These are phyloP conservation scores for Neurospora sp. DNA, from an alignment of 495 filamentous ascomycete species.

Conservation along the genomic window DNA sequence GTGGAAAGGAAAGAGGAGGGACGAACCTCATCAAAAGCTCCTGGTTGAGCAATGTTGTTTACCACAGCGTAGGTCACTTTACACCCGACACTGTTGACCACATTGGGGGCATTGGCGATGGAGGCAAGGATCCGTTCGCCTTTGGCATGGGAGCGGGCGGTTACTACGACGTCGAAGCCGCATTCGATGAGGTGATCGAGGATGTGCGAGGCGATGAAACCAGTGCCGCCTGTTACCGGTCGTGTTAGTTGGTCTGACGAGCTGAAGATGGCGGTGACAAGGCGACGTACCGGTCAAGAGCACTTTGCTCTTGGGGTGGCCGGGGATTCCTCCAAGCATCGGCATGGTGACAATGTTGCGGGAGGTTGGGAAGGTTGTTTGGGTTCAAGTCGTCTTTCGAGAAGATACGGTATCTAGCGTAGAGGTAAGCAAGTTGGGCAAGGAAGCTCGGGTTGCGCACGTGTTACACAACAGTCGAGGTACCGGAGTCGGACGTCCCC, in stretches of 20 bases:
- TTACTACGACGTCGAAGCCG: constrained; percentile 30
- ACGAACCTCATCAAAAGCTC: constrained; percentile 26
- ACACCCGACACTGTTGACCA: neutral
- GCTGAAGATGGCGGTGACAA: neutral
- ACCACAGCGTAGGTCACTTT: constrained; percentile 26
- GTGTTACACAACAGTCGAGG: neutral
- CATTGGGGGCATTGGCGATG: neutral
- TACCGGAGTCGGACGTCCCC: neutral
- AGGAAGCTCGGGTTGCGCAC: neutral
- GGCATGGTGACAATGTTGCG: neutral
- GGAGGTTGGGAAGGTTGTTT: neutral
- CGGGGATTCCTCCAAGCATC: neutral
- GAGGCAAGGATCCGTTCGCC: constrained; percentile 26
- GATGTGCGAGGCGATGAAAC: constrained; percentile 34
- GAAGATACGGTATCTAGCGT: neutral
- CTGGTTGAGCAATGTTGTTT: constrained; percentile 21
- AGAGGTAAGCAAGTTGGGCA: neutral
- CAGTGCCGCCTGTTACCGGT: constrained; percentile 21
- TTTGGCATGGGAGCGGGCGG: constrained; percentile 30
- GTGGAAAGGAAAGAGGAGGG: neutral
- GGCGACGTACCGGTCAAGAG: constrained; percentile 18
- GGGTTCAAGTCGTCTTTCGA: neutral
- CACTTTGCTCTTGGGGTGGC: constrained; percentile 12
- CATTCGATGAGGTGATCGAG: constrained; percentile 22
- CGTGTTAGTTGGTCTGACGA: neutral